Percentiles rank a stretch among this genome's conserved stretches.
Conservation (phyloP, 2,329 filamentous ascomycete species). For the Colletotrichum sp. region DNA sequence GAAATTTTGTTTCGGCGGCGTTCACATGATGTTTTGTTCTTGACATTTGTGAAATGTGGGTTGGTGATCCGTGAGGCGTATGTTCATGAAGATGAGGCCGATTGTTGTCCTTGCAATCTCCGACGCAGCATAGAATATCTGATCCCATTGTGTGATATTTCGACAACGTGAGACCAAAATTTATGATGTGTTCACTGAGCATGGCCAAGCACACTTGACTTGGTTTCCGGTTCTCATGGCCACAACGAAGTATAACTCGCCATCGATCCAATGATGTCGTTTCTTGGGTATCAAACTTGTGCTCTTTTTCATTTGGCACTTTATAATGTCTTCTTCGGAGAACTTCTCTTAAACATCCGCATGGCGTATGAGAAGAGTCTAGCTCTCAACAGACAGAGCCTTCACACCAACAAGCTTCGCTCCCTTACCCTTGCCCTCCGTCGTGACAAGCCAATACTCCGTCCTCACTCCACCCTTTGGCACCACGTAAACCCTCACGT, state of each 20-base stretch:
- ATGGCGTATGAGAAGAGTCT: background rate
- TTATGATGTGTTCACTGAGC: background rate
- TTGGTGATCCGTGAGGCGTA: background rate
- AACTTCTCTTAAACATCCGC: background rate
- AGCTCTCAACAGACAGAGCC: constrained; percentile 78
- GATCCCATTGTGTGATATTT: background rate
- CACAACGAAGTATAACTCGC: background rate
- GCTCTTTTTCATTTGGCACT: background rate
- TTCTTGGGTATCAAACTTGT: background rate
- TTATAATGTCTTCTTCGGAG: background rate
- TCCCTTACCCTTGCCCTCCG: constrained; percentile 60
- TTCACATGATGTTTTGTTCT: background rate
- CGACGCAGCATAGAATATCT: background rate
- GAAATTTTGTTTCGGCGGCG: background rate
- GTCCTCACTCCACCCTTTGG: constrained; percentile 64
- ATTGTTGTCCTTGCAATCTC: background rate
- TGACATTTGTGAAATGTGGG: background rate
- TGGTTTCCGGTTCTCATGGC: background rate
- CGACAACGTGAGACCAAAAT: background rate
- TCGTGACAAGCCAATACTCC: constrained; percentile 81
- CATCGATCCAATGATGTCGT: background rate
- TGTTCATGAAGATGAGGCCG: background rate
- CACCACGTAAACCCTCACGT: constrained; percentile 79
- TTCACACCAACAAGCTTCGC: constrained; percentile 77
- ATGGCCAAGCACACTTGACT: background rate